phyloP scores from a whole-genome alignment of 1,284 basidiomycete species.

The Trametes hirsuta region DNA sequence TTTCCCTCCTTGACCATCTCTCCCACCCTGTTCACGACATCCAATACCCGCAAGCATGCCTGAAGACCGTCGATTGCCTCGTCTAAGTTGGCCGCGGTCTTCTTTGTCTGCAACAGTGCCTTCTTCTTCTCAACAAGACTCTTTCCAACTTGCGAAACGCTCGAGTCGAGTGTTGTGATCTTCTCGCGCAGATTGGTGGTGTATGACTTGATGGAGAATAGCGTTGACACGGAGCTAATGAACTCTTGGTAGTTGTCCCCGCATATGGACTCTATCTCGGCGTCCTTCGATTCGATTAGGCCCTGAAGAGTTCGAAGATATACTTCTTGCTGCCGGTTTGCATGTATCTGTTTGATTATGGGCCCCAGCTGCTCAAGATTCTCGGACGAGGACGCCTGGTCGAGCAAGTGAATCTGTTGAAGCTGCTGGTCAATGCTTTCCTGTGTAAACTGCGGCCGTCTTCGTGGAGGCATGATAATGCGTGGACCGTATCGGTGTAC shows the following conservation, averaged over 20 bases:
- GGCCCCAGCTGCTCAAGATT: slow-evolving; percentile 93
- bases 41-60: slow-evolving; percentile 88
- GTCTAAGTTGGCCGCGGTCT: slow-evolving; percentile 92
- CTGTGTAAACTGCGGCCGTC: slow-evolving; percentile 74
- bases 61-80: slow-evolving; percentile 96
- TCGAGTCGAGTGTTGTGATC: slow-evolving; percentile 71
- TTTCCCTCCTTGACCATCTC: slow-evolving; percentile 91
- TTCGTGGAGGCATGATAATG: slow-evolving; percentile 66
- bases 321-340: slow-evolving; percentile 87
- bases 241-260: slow-evolving; percentile 98
- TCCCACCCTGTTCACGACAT: slow-evolving; percentile 93
- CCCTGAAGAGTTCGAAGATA: slow-evolving; percentile 87
- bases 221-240: slow-evolving; percentile 92
- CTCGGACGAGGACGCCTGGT: slow-evolving; percentile 84
- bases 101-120: slow-evolving; percentile 85
- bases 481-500: neutral
- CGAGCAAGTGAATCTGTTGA: slow-evolving; percentile 85
- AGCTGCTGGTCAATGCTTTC: slow-evolving; percentile 83
- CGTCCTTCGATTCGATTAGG: slow-evolving; percentile 92
- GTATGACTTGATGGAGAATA: slow-evolving; percentile 92
- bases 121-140: slow-evolving; percentile 92
- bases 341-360: slow-evolving; percentile 92
- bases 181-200: slow-evolving; percentile 82
- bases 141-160: slow-evolving; percentile 78
- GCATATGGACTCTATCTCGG: slow-evolving; percentile 96